phyloP scores from a whole-genome alignment of 192 early-diverging fungal genomes.

The Coemansia sp. region DNA sequence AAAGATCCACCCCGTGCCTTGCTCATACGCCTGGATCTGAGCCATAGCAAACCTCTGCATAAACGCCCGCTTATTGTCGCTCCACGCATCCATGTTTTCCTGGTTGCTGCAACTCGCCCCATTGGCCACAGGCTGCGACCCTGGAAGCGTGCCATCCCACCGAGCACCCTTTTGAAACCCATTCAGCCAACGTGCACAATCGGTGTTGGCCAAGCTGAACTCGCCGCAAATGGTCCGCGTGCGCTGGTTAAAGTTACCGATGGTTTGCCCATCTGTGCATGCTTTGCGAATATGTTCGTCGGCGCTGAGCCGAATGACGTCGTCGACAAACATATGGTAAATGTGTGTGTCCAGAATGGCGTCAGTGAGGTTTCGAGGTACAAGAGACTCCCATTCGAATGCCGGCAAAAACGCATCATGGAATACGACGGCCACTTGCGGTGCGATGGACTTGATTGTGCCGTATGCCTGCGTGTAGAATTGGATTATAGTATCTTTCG shows the following conservation, averaged over 20 bases:
- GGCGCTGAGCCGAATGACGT: conserved; percentile 20
- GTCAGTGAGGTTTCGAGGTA: conserved; percentile 35
- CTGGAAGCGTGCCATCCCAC: conserved; percentile 64
- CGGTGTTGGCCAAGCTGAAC: conserved; percentile 69
- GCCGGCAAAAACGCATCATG: conserved; percentile 54
- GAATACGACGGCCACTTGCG: conserved; percentile 26
- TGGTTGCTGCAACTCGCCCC: conserved; percentile 24
- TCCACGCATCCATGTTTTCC: conserved; percentile 42
- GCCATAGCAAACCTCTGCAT: conserved; percentile 56
- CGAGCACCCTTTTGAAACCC: conserved; percentile 61
- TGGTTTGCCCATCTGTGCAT: conserved; percentile 26
- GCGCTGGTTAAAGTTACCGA: conserved; percentile 35
- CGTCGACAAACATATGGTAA: conserved; percentile 53
- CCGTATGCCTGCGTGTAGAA: conserved; percentile 46
- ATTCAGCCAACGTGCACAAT: conserved; percentile 72
- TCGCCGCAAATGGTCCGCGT: conserved; percentile 67
- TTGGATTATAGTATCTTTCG: conserved; percentile 27
- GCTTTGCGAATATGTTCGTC: conserved; percentile 36
- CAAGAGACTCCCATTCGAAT: conserved; percentile 33
- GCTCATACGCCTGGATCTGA: conserved; percentile 67
- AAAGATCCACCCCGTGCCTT: conserved; percentile 57
- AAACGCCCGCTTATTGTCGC: conserved; percentile 47
- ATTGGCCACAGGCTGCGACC: background rate
- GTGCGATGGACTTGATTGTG: conserved; percentile 33
- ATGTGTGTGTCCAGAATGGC: conserved; percentile 53